phyloP scores from a whole-genome alignment of 176 grass and related monocot genomes.

The Pontederia crassipes region DNA sequence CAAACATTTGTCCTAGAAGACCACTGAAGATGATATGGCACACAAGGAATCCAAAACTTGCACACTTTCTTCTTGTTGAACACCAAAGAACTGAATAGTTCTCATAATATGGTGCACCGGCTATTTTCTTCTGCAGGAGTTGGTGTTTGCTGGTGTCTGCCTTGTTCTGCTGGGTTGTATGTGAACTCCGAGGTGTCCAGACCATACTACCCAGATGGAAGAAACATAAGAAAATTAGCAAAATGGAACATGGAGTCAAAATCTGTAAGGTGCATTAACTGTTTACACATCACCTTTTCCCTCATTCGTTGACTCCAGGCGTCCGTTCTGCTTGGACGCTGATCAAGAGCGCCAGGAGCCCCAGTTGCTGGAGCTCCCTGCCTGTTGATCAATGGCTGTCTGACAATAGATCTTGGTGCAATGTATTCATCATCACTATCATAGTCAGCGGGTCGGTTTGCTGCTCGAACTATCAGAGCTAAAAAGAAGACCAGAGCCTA shows the following conservation, averaged over 20 bases:
- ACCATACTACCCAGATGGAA: slow-evolving; percentile 60
- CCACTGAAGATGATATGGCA: no score
- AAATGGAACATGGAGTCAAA: neutral
- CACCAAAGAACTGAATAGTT: neutral
- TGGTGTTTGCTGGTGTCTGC: slow-evolving; percentile 54
- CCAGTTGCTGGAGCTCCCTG: slow-evolving; percentile 54
- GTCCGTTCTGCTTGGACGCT: slow-evolving; percentile 56
- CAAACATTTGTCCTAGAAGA: no score
- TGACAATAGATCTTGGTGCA: slow-evolving; percentile 30
- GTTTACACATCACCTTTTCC: slow-evolving; percentile 55
- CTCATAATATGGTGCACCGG: slow-evolving; percentile 60
- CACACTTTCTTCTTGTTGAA: no score
- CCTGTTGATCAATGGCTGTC: slow-evolving; percentile 53
- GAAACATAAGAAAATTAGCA: neutral
- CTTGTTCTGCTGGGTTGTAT: slow-evolving; percentile 69
- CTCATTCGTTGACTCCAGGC: slow-evolving; percentile 95
- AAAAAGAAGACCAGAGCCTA: slow-evolving; percentile 78
- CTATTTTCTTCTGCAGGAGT: slow-evolving; percentile 47
- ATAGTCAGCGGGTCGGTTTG: slow-evolving; percentile 71
- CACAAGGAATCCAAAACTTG: no score
- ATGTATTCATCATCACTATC: slow-evolving; percentile 89
- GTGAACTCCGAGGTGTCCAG: slow-evolving; percentile 76
- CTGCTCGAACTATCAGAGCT: slow-evolving; percentile 68
- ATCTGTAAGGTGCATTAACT: neutral
- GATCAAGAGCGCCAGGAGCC: slow-evolving; percentile 66